Evolutionary conservation across 1,284 basidiomycete genomes (phyloP).

Genomic region (Gymnopus androsaceus): DNA sequence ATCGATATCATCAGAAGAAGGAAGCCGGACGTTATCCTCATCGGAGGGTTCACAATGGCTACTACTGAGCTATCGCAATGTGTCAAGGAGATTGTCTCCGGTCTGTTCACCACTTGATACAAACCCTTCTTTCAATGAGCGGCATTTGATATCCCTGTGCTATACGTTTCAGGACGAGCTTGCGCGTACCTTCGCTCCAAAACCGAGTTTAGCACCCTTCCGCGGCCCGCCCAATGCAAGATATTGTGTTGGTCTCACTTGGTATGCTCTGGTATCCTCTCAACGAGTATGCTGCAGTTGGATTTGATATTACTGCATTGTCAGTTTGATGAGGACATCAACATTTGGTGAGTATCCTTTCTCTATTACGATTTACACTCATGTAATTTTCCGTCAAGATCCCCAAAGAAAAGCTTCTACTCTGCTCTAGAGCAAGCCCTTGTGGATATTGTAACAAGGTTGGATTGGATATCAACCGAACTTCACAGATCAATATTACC

Average conservation of each 20-base stretch:
- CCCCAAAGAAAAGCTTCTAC: slow-evolving; percentile 81
- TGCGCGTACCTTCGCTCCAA: slow-evolving; percentile 87
- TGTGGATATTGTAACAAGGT: slow-evolving; percentile 91
- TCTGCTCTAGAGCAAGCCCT: slow-evolving; percentile 85
- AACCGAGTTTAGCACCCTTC: slow-evolving; percentile 84
- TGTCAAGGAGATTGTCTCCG: slow-evolving; percentile 52
- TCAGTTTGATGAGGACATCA: slow-evolving; percentile 85
- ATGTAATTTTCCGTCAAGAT: slow-evolving; percentile 59
- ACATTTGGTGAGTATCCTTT: slow-evolving; percentile 65
- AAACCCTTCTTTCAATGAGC: slow-evolving; percentile 31
- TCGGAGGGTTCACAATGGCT: slow-evolving; percentile 86
- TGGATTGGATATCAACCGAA: slow-evolving; percentile 95
- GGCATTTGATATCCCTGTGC: slow-evolving; percentile 67
- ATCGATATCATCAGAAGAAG: slow-evolving; percentile 79
- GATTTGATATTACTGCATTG: slow-evolving; percentile 79
- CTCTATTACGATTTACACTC: too few species aligned
- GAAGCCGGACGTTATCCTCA: slow-evolving; percentile 85
- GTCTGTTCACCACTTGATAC: slow-evolving; percentile 19
- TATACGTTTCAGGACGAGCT: slow-evolving; percentile 91
- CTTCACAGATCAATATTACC: slow-evolving; percentile 86
- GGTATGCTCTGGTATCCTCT: slow-evolving; percentile 94
- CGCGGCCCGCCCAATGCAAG: slow-evolving; percentile 82
- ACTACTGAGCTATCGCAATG: slow-evolving; percentile 73
- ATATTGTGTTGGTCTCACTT: slow-evolving; percentile 93
- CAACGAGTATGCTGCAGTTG: slow-evolving; percentile 90